These are phyloP conservation scores for Backusella tarrabulga DNA, from an alignment of 192 early-diverging fungal species.

Conservation along the genomic window DNA sequence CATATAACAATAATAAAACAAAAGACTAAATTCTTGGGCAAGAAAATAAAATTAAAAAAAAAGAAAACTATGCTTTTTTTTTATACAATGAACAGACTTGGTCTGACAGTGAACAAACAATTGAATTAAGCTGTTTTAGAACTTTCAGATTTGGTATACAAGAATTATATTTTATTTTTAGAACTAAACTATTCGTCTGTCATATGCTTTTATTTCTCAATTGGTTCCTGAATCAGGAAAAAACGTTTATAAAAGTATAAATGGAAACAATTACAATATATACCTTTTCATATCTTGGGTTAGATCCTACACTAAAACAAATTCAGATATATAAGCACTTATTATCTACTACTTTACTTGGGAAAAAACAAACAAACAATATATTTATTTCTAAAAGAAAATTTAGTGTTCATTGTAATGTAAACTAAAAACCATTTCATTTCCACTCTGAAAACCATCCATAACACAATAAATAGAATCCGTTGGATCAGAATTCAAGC, in stretches of 20 bases:
- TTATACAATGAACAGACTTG: neutral
- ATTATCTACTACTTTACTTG: too few species aligned
- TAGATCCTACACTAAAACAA: too few species aligned
- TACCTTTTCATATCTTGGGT: too few species aligned
- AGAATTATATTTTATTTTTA: too few species aligned
- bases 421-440: conserved; percentile 23
- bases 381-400: neutral
- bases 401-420: neutral
- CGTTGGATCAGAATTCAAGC: conserved; percentile 48
- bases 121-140: neutral
- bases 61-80: too few species aligned
- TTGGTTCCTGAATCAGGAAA: too few species aligned
- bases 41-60: neutral
- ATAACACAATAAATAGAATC: conserved; percentile 49
- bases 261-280: too few species aligned
- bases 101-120: neutral
- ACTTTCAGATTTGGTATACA: neutral
- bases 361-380: neutral
- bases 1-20: neutral
- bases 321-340: too few species aligned
- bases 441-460: conserved; percentile 20
- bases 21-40: neutral
- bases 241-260: too few species aligned
- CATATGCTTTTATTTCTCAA: too few species aligned
- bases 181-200: too few species aligned